Base-by-base conservation (phyloP, 495 filamentous ascomycete species). In the Penicillium verhagenii region DNA sequence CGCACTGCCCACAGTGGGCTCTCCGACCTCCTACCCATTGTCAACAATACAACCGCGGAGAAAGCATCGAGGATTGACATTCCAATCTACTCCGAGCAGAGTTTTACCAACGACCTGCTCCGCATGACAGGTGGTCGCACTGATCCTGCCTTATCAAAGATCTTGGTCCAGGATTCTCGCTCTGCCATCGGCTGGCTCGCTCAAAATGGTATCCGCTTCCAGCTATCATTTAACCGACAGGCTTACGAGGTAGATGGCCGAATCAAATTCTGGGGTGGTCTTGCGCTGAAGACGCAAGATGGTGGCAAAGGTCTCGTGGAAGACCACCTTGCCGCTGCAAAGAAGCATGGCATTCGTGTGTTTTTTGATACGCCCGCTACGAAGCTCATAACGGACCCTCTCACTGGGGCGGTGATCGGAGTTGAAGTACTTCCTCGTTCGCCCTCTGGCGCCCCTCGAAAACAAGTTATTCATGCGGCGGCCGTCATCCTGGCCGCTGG, bases 231-330 rank as follows among this genome's bases (percentile, higher is more conserved):
- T 64, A 81, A 85, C 47, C 72, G 85, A 1, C 83, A 88, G 60
- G 79, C 84, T 0, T 87, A 80, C 48, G 58, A 79, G 38, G 72
- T 85, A 6, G 68, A 80, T 47, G 80, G 76, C 8, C 66, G 77
- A 11, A 74, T 70, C 46, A 82, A 82, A 53, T 87, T 88, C 57
- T 86, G 81, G 81, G 84, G 85, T 16, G 83, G 83, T 0, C 60
- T 88, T 52, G 71, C 69, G 4, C 57, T 86, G 35, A 83, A 75
- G 50, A 82, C 79, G 14, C 57, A 79, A 46, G 78, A 84, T 69
- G 80, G 77, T 5, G 83, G 84, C 0, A 83, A 84, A 50, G 80
- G 82, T 0, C 61, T 88, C 0, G 70, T 85, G 18, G 50, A 73
- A 25, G 70, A 79, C 48, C 70, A 82, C 54, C 58, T 71, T 11